Evolutionary conservation across 805 yeast genomes (phyloP).

Genomic region (Yamadazyma ubonensis): DNA sequence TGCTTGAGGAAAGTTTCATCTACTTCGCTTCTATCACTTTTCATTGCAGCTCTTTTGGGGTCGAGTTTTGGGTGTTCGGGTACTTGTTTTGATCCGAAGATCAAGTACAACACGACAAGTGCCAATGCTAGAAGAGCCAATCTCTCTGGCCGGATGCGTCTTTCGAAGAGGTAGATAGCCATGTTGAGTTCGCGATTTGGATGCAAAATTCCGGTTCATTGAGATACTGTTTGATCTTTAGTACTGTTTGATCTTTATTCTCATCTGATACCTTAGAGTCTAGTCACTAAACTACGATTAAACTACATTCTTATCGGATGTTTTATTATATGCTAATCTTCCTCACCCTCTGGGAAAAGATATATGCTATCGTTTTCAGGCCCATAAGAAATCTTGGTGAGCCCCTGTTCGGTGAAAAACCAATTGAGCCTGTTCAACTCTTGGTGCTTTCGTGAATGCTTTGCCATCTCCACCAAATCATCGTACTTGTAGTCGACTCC

Average conservation of each 20-base stretch:
- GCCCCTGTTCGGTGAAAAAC: constrained; percentile 6
- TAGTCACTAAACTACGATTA: not conserved
- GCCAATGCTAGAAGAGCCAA: not conserved
- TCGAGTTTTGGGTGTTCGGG: not conserved
- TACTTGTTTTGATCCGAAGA: not conserved
- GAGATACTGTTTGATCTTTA: not conserved
- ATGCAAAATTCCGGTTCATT: constrained; percentile 1
- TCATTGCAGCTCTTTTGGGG: not conserved
- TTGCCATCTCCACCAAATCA: constrained; percentile 6
- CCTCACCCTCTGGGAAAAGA: constrained; percentile 3
- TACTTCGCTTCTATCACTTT: constrained; percentile 1
- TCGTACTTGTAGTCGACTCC: constrained; percentile 5
- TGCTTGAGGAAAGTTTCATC: constrained; percentile 2
- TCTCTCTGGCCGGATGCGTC: constrained; percentile 5
- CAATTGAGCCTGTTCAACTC: not conserved
- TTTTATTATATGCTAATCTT: too few relatives aligned
- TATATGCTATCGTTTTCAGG: constrained; percentile 2
- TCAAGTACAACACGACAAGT: not conserved
- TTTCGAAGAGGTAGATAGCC: constrained; percentile 4
- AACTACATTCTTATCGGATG: not conserved
- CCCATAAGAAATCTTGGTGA: constrained; percentile 1
- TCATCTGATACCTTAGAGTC: not conserved
- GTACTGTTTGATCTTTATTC: not conserved
- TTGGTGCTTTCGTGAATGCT: not conserved
- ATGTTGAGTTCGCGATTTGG: constrained; percentile 1